A percentile compares a stretch with the other conserved stretches of the same genome.
Evolutionary conservation across 306 rosid genomes (phyloP).

Genomic region (Prunus dulcis): DNA sequence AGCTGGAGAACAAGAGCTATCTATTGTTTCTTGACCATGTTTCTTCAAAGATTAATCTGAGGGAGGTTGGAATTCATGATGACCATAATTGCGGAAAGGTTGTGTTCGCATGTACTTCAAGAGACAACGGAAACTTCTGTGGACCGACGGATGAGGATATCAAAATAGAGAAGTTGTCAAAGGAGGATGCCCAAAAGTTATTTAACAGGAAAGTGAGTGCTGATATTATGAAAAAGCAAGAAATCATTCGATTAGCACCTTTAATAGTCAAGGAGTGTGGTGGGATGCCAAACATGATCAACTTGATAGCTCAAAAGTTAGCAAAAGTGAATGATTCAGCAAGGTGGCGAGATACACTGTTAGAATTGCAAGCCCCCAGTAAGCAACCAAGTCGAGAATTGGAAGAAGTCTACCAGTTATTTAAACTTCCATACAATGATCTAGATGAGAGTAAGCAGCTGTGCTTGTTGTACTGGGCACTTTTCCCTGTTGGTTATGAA

Average conservation of each 20-base stretch:
- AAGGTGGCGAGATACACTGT: not conserved
- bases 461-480: not conserved
- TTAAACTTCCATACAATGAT: not conserved
- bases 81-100: not conserved
- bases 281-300: not conserved
- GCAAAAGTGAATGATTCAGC: not conserved
- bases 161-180: not conserved
- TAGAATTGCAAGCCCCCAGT: not conserved
- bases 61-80: constrained; percentile 1
- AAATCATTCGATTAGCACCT: not conserved
- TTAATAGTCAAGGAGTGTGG: not conserved
- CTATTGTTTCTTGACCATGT: not conserved
- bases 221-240: not conserved
- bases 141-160: not conserved
- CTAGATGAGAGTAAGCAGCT: not conserved
- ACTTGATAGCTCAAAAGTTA: not conserved
- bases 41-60: not conserved
- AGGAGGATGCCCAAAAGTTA: not conserved
- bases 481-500: not conserved
- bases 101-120: not conserved
- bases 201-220: not conserved
- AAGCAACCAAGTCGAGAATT: not conserved
- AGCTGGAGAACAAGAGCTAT: not conserved
- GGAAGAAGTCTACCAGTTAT: not conserved
- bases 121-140: not conserved